Conservation (phyloP, 805 yeast genomes). For the Starmerella ratchasimensis region DNA sequence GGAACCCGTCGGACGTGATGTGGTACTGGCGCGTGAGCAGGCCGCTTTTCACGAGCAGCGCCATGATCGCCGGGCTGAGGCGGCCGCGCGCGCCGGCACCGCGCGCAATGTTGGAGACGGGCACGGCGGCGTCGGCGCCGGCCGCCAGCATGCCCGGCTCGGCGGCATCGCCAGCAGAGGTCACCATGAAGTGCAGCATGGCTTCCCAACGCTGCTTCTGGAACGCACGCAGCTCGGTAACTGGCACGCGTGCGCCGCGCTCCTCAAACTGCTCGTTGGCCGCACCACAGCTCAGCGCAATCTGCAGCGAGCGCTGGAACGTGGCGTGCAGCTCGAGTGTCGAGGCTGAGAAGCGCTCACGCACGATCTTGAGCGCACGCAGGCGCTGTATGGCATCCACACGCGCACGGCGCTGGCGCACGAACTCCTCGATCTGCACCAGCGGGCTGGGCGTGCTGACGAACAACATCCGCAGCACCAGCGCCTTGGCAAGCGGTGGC, state of each 20-base stretch:
- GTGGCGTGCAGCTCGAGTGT: slow-evolving; percentile 50
- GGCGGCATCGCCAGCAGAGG: slow-evolving; percentile 34
- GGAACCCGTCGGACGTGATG: slow-evolving; percentile 88
- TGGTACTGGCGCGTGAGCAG: slow-evolving; percentile 52
- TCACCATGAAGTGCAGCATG: slow-evolving; percentile 94
- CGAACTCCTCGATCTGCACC: slow-evolving; percentile 61
- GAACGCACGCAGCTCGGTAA: slow-evolving; percentile 54
- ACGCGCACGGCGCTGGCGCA: slow-evolving; percentile 41
- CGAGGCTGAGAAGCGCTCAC: slow-evolving; percentile 36
- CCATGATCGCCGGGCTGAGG: slow-evolving; percentile 36
- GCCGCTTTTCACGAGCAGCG: slow-evolving; percentile 63
- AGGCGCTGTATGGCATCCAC: slow-evolving; percentile 65
- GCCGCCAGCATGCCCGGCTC: slow-evolving; percentile 39
- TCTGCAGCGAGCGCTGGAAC: slow-evolving; percentile 61
- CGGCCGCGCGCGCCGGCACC: not conserved
- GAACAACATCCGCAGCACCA: slow-evolving; percentile 75
- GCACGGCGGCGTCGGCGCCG: not conserved
- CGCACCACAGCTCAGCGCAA: slow-evolving; percentile 71
- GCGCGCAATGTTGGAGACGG: not conserved
- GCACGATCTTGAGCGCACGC: slow-evolving; percentile 59
- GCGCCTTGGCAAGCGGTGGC: slow-evolving; percentile 80
- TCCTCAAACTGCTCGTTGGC: slow-evolving; percentile 66
- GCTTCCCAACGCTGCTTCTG: slow-evolving; percentile 89
- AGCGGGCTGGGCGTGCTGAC: slow-evolving; percentile 58
- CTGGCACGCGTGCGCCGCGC: slow-evolving; percentile 28